A percentile compares a stretch with the other conserved stretches of the same genome.
phyloP scores from a whole-genome alignment of 2,329 filamentous ascomycete species.

The Fusarium xyrophilum region DNA sequence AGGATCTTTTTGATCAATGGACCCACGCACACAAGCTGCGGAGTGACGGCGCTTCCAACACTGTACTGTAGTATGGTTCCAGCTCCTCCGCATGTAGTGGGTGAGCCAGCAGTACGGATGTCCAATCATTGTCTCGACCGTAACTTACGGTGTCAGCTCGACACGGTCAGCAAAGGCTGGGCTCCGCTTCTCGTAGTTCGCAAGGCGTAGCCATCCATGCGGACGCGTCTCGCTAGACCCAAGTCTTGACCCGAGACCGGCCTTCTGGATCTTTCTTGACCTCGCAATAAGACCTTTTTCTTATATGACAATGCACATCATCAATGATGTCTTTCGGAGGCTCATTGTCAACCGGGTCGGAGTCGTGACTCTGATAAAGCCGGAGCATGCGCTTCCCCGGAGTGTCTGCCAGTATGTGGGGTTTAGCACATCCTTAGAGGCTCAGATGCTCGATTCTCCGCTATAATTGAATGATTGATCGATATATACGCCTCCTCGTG shows the following conservation, averaged over 20 bases:
- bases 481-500: not conserved
- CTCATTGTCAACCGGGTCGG: not conserved
- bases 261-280: constrained; percentile 6
- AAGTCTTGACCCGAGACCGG: constrained; percentile 36
- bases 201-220: constrained; percentile 37
- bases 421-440: constrained; percentile 5
- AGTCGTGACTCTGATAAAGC: not conserved
- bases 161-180: constrained; percentile 12
- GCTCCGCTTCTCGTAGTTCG: constrained; percentile 42
- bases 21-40: constrained; percentile 17
- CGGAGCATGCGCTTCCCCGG: constrained; percentile 4
- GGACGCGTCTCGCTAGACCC: constrained; percentile 6
- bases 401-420: not conserved
- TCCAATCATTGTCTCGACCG: constrained; percentile 13
- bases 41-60: constrained; percentile 21
- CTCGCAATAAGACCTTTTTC: not conserved
- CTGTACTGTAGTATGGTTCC: constrained; percentile 36
- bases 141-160: constrained; percentile 29
- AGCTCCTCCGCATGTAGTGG: not conserved
- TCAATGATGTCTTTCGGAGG: not conserved
- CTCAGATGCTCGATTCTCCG: not conserved
- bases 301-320: not conserved
- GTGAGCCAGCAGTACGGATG: not conserved
- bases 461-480: not conserved
- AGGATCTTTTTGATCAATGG: constrained; percentile 28